Conservation (phyloP, 176 grass and related monocot species). For the Oryza officinalis region DNA sequence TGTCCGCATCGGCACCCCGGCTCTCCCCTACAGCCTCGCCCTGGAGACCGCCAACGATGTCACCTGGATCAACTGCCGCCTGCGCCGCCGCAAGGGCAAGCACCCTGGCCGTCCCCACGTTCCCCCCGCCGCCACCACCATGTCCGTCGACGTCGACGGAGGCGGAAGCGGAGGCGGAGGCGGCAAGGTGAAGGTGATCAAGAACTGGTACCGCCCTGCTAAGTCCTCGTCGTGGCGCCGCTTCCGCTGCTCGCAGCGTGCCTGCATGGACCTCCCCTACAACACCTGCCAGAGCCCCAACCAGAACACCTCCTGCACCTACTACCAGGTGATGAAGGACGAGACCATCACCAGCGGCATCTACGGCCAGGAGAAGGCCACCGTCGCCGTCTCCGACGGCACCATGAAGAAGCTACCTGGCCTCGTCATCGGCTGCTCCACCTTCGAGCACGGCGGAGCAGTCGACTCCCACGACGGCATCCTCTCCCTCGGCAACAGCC, state of each 20-base stretch:
- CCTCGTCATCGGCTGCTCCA: conserved; percentile 71
- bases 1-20: conserved; percentile 78
- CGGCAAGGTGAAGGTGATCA: neutral
- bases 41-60: conserved; percentile 80
- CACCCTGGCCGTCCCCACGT: conserved; percentile 2
- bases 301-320: conserved; percentile 57
- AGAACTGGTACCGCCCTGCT: conserved; percentile 54
- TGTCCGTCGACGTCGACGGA: conserved; percentile 24
- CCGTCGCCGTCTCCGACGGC: conserved; percentile 54
- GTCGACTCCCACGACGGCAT: conserved; percentile 71
- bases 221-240: conserved; percentile 64
- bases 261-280: conserved; percentile 56
- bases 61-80: conserved; percentile 89
- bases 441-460: conserved; percentile 40
- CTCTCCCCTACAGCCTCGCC: conserved; percentile 53
- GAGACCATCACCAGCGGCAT: conserved; percentile 57
- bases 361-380: conserved; percentile 72
- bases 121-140: neutral
- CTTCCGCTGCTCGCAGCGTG: conserved; percentile 52
- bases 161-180: neutral
- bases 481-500: conserved; percentile 62
- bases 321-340: conserved; percentile 41
- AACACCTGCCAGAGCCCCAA: conserved; percentile 4
- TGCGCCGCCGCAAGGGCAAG: conserved; percentile 17
- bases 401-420: conserved; percentile 61